Evolutionary conservation across 116 monocot species (phyloP), one percentile per base, ranked within the genome.

Genomic region (Posidonia oceanica): DNA sequence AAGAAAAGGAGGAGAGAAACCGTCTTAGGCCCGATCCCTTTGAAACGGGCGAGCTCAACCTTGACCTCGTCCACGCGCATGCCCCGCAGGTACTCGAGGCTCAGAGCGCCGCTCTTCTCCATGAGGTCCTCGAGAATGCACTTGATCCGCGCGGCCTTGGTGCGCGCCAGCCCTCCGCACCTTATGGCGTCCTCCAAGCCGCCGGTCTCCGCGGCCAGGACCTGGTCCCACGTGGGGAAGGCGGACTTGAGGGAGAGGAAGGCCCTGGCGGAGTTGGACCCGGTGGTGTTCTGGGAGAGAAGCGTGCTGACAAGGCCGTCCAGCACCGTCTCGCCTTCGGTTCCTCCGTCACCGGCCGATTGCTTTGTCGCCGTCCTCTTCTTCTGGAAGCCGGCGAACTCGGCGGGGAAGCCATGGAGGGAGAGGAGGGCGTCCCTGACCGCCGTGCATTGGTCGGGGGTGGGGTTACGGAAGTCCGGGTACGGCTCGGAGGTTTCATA

Each of bases 11-110:
- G 4, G 16, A 64, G 21, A 56, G 63, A 13, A 66, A 93, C 93
- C 74, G 93, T 88, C 77, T 88, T 93, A 16, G 93, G 93, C 0
- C 93, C 88, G 51, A 93, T 86, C 39, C 93, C 93, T 81, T 93
- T 88, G 78, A 93, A 93, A 42, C 66, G 72, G 2, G 89, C 82
- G 3, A 93, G 82, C 80, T 93, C 86, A 0, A 71, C 72, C 80
- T 93, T 93, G 37, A 86, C 88, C 72, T 84, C 84, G 11, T 72
- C 75, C 7, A 93, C 75, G 2, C 86, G 69, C 79, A 87, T 40
- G 0, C 69, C 71, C 41, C 85, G 72, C 77, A 89, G 72, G 57
- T 88, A 89, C 63, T 89, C 89, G 48, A 94, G 63, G 69, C 83
- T 87, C 39, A 89, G 75, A 69, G 81, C 61, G 3, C 88, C 85